Base-by-base conservation (phyloP, 2,329 filamentous ascomycete genomes). In the Pestalotiopsis sp. region DNA sequence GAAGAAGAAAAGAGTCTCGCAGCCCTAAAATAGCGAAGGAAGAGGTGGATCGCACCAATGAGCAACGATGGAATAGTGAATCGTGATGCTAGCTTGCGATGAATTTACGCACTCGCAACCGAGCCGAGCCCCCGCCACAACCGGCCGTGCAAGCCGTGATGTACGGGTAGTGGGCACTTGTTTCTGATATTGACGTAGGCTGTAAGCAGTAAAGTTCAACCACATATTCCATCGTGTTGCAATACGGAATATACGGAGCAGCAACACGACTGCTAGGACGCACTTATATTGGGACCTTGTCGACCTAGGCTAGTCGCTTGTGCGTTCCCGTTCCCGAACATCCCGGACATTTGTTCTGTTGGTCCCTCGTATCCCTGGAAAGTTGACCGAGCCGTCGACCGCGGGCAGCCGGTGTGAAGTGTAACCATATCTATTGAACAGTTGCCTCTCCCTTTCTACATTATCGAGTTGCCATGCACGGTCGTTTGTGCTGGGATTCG, bases 11-110 rank as follows among this genome's bases (percentile, higher is more conserved):
- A 17, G 20, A 17, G 20, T 52, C 20, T 7, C 45, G n/a, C 17
- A 20, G 45, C 14, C 45, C 45, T 20, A 52, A 52, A 52, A 52
- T 52, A 52, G 45, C 17, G 7, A 23, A 59, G 57, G 27, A 27
- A 17, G 23, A 27, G 4, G 57, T 20, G 31, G 59, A 64, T 52
- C 61, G n/a, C 61, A 52, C 61, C 61, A 64, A 64, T 64, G 14
- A 39, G 61, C n/a, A 25, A n/a, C 23, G 31, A 7, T 25, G 31
- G 27, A 41, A 38, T 38, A 14, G 11, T 25, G 39, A 64, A 64
- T 64, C 36, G 36, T 39, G 61, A 36, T 64, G 17, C 39, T 64
- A 31, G 39, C 23, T 36, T 52, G n/a, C 5, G 20, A 52, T 23
- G 45, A n/a, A 52, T 9, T n/a, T n/a, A 17, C 20, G 45, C 45